Evolutionary conservation across 495 filamentous ascomycete genomes (phyloP).

Genomic region (Baudoinia panamericana): DNA sequence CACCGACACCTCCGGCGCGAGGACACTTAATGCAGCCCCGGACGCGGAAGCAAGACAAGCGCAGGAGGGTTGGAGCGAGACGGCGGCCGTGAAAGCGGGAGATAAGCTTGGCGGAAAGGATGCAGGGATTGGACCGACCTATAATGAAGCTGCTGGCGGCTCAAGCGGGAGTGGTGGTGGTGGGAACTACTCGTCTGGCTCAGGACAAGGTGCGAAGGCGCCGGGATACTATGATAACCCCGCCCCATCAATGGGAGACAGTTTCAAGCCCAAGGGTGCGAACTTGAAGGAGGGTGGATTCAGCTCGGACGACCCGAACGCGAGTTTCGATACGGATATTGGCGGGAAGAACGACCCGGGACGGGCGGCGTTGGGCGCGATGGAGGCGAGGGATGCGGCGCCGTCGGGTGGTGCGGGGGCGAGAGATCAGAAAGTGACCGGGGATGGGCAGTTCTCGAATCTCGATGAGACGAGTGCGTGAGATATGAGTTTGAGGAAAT

Average conservation of each 20-base stretch:
- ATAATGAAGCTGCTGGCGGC: too few relatives aligned
- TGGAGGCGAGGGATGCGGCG: slow-evolving; percentile 34
- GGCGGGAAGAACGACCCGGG: slow-evolving; percentile 50
- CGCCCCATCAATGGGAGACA: too few relatives aligned
- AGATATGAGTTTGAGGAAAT: not conserved
- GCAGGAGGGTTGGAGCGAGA: slow-evolving; percentile 30
- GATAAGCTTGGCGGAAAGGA: not conserved
- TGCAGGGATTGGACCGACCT: not conserved
- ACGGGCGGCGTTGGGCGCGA: slow-evolving; percentile 34
- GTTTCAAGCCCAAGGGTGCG: slow-evolving; percentile 45
- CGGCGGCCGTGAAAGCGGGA: too few relatives aligned
- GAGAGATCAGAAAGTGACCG: slow-evolving; percentile 28
- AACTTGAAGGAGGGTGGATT: slow-evolving; percentile 45
- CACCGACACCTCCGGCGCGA: slow-evolving; percentile 42
- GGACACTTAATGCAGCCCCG: slow-evolving; percentile 37
- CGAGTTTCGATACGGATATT: slow-evolving; percentile 47
- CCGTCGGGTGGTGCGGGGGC: slow-evolving; percentile 30
- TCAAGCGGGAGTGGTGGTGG: slow-evolving; percentile 1
- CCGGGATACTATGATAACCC: too few relatives aligned
- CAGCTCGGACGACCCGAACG: slow-evolving; percentile 39
- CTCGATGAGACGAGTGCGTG: slow-evolving; percentile 27
- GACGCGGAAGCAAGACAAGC: slow-evolving; percentile 38
- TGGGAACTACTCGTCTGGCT: too few relatives aligned
- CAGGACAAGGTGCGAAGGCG: too few relatives aligned
- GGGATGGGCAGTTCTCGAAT: slow-evolving; percentile 32